A percentile compares a stretch with the other conserved stretches of the same genome.
These are phyloP conservation scores for Choanephora cucurbitarum DNA, from an alignment of 371 early-diverging fungal species.

Conservation along the genomic window DNA sequence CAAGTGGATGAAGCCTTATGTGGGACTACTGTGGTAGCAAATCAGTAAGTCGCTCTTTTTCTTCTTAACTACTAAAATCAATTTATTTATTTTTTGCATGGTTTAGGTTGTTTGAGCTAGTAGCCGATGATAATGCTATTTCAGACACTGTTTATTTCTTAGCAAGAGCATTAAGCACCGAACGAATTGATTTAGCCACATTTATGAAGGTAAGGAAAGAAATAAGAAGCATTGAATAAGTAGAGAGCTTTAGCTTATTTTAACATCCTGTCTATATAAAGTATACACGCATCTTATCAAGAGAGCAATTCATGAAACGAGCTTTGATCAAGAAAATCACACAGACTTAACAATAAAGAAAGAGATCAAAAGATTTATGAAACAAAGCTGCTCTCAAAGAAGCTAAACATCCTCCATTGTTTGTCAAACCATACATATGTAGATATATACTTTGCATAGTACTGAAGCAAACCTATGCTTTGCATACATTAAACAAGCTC, in stretches of 20 bases:
- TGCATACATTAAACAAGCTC: too few relatives aligned
- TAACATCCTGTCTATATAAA: slow-evolving; percentile 17
- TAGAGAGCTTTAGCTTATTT: neutral
- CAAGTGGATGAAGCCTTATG: slow-evolving; percentile 69
- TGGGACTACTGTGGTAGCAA: slow-evolving; percentile 70
- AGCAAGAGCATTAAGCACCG: slow-evolving; percentile 75
- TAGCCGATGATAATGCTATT: slow-evolving; percentile 88
- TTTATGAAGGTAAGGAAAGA: slow-evolving; percentile 72
- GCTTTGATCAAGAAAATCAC: slow-evolving; percentile 76
- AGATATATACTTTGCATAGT: too few relatives aligned
- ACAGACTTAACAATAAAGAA: slow-evolving; percentile 24
- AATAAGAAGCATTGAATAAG: too few relatives aligned
- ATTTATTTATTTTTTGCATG: neutral
- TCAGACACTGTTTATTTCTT: slow-evolving; percentile 89
- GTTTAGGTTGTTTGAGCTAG: slow-evolving; percentile 75
- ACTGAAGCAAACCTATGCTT: too few relatives aligned
- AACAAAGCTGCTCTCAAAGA: too few relatives aligned
- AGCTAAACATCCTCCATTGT: too few relatives aligned
- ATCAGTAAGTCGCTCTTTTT: slow-evolving; percentile 85
- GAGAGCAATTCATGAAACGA: slow-evolving; percentile 88
- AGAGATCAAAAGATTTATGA: slow-evolving; percentile 2
- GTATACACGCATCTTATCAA: slow-evolving; percentile 76
- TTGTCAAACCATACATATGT: too few relatives aligned
- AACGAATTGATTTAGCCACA: slow-evolving; percentile 61
- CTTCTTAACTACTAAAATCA: too few relatives aligned